Base-by-base conservation (phyloP, 495 filamentous ascomycete genomes). In the Penicillium cosmopolitanum region DNA sequence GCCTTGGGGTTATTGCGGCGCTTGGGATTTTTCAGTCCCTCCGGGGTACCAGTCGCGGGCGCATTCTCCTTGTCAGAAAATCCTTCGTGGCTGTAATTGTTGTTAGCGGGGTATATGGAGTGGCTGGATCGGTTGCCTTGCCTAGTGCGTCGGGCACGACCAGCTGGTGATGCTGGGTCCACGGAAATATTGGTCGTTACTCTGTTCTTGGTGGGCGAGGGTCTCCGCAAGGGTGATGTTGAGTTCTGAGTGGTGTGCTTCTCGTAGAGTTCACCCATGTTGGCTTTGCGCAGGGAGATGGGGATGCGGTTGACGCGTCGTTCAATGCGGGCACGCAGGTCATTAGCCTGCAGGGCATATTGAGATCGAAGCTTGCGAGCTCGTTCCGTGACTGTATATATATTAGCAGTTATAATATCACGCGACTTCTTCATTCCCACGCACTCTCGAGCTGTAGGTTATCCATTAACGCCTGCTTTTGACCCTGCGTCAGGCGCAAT, bases 301-400 rank as follows among this genome's bases (percentile, higher is more conserved):
- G 95, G 95, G 47, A 99, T 93, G 47, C 95, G 90, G 68, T 97
- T 96, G 73, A 99, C 83, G 70, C 95, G 91, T 73, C 96, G 89
- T 77, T 98, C 94, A 31, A 99, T 88, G 42, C 95, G 89, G 48
- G 92, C 86, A 43, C 88, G 84, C 12, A 98, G 82, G 59, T 89
- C 89, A 69, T 91, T 88, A 12, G 91, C 88, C 73, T 96, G 93
- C 35, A 96, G 80, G 34, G 88, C 88, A 77, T 96, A 97, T 73
- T 96, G 93, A 4, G 93, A 87, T 61, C 93, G 89, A 25, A 98
- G 85, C 73, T 95, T 96, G 54, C 95, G 85, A 36, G 91, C 92
- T 63, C 95, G 87, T 76, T 97, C 92, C 28, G 91, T 94, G 61
- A 98, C 95, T 98, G 63, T 12, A 46, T 5, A 19, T 1, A 18